These are phyloP conservation scores for Conticribra weissflogii DNA, from an alignment of 108 stramenopile genomes.

Conservation along the genomic window DNA sequence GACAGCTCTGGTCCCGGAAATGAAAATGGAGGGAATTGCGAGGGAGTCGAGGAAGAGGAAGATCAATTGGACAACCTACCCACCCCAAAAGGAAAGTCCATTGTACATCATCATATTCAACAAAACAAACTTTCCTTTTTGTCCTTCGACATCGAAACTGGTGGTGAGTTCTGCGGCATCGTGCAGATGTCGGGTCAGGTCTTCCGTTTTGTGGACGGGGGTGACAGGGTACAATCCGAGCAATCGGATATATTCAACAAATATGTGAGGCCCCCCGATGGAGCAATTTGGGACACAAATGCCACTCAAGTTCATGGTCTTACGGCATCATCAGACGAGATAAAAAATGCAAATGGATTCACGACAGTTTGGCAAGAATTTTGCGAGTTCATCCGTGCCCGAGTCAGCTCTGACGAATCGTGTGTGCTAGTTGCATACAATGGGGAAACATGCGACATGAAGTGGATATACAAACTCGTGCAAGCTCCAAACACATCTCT, in stretches of 20 bases:
- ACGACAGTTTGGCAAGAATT: background rate
- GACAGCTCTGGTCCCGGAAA: no score
- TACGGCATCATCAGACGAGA: background rate
- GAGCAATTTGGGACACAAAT: background rate
- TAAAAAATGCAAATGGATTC: background rate
- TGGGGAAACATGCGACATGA: constrained; percentile 7
- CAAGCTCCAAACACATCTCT: background rate
- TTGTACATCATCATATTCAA: background rate
- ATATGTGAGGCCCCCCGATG: constrained; percentile 5
- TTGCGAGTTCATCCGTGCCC: background rate
- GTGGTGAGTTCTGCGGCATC: constrained; percentile 4
- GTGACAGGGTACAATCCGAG: background rate
- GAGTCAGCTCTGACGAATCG: no score
- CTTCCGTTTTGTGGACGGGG: background rate
- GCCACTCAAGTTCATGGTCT: background rate
- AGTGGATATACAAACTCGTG: constrained; percentile 1
- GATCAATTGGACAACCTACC: no score
- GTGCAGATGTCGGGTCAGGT: constrained; percentile 8
- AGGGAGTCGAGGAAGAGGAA: no score
- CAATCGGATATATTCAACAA: constrained; percentile 1
- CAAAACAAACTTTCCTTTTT: background rate
- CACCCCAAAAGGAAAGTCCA: background rate
- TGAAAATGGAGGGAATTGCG: no score
- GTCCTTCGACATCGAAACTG: background rate
- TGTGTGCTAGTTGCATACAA: no score